These are phyloP conservation scores for Boletellus deceptivus DNA, from an alignment of 1,284 basidiomycete genomes.

Conservation along the genomic window DNA sequence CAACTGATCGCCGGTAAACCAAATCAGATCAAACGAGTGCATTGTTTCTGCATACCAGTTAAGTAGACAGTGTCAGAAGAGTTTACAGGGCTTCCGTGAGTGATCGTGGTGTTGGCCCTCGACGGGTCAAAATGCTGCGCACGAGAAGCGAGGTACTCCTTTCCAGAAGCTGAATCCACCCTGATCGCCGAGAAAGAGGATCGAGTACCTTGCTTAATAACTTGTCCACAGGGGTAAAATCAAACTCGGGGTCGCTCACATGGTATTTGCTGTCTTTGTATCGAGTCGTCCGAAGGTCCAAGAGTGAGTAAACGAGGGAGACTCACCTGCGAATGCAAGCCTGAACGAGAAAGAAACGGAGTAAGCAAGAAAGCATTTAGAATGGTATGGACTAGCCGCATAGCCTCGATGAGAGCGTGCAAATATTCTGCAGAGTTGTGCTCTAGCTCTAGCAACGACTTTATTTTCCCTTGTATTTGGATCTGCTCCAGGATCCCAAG, in stretches of 20 bases:
- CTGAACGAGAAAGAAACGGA: slow-evolving; percentile 34
- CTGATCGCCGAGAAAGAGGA: slow-evolving; percentile 34
- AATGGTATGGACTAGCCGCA: slow-evolving; percentile 50
- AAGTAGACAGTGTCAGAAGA: slow-evolving; percentile 96
- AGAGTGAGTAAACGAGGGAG: not conserved
- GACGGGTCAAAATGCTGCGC: slow-evolving; percentile 76
- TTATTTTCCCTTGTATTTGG: slow-evolving; percentile 70
- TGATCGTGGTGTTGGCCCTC: slow-evolving; percentile 62
- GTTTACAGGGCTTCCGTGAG: slow-evolving; percentile 76
- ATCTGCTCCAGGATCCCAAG: slow-evolving; percentile 90
- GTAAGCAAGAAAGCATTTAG: slow-evolving; percentile 4
- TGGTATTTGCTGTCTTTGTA: slow-evolving; percentile 78
- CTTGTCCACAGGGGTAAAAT: slow-evolving; percentile 72
- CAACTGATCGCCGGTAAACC: slow-evolving; percentile 43
- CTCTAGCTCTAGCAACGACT: slow-evolving; percentile 72
- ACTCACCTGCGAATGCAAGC: slow-evolving; percentile 70
- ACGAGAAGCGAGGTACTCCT: slow-evolving; percentile 82
- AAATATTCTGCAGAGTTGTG: slow-evolving; percentile 90
- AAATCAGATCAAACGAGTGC: not conserved
- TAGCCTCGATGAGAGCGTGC: slow-evolving; percentile 82
- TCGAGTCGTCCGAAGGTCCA: slow-evolving; percentile 3
- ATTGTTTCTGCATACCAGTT: slow-evolving; percentile 48
- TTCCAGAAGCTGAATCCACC: slow-evolving; percentile 8
- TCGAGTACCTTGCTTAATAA: slow-evolving; percentile 74
- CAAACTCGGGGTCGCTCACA: slow-evolving; percentile 82